These are phyloP conservation scores for Trifolium subterraneum DNA, from an alignment of 306 rosid genomes.

Conservation along the genomic window DNA sequence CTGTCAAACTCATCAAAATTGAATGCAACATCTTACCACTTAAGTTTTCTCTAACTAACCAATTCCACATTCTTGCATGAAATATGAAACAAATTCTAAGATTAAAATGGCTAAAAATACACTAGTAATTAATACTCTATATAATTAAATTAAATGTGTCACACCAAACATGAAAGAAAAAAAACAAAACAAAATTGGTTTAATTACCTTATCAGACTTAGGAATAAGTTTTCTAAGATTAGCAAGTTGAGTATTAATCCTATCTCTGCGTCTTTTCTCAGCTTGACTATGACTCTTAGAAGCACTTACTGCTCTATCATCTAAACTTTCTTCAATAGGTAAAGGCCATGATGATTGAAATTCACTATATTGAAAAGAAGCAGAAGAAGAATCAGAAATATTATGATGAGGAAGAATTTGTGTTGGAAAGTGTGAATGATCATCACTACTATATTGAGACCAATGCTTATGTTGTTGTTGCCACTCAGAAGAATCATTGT, in stretches of 20 bases:
- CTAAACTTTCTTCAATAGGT: constrained; percentile 46
- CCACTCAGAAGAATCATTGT: constrained; percentile 32
- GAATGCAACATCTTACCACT: neutral
- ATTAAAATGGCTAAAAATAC: constrained; percentile 5
- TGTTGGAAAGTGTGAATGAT: constrained; percentile 37
- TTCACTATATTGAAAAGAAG: constrained; percentile 58
- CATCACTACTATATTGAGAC: neutral
- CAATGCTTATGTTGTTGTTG: neutral
- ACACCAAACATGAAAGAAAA: neutral
- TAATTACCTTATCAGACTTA: constrained; percentile 82
- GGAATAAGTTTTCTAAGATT: constrained; percentile 92
- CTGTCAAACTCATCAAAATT: neutral
- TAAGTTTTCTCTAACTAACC: neutral
- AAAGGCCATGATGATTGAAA: constrained; percentile 60
- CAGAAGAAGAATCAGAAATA: constrained; percentile 47
- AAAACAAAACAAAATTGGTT: neutral
- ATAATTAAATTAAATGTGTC: neutral
- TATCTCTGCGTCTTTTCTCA: constrained; percentile 90
- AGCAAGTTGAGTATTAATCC: constrained; percentile 93
- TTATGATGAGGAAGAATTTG: constrained; percentile 45
- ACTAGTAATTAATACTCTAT: neutral
- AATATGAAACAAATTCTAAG: neutral
- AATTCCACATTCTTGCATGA: neutral
- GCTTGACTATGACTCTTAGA: constrained; percentile 97
- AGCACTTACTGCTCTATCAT: constrained; percentile 68